phyloP scores from a whole-genome alignment of 768 basidiomycete species.

The Pleurotus cornucopiae region DNA sequence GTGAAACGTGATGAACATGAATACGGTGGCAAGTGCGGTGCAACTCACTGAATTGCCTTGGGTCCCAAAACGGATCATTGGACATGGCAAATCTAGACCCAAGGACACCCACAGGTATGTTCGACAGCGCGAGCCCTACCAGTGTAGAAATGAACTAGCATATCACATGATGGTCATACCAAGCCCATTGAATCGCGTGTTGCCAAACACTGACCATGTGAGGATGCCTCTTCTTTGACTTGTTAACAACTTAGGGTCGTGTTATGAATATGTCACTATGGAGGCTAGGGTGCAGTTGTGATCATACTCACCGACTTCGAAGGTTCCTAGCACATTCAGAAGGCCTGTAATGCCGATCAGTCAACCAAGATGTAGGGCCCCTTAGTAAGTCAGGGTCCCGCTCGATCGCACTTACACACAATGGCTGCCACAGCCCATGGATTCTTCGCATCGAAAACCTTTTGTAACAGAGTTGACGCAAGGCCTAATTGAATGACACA shows the following conservation, averaged over 20 bases:
- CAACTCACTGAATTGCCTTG: slow-evolving; percentile 70
- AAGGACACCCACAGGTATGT: slow-evolving; percentile 74
- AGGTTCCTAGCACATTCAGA: slow-evolving; percentile 72
- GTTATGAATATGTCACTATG: not conserved
- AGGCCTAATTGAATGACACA: slow-evolving; percentile 77
- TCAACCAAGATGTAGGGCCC: not conserved
- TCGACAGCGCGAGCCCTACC: slow-evolving; percentile 65
- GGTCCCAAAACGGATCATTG: slow-evolving; percentile 76
- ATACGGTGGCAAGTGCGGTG: not conserved
- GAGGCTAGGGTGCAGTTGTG: not conserved
- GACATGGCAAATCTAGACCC: slow-evolving; percentile 76
- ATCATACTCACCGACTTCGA: slow-evolving; percentile 61
- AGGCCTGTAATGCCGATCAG: slow-evolving; percentile 36
- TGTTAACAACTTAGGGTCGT: slow-evolving; percentile 61
- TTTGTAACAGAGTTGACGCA: slow-evolving; percentile 65
- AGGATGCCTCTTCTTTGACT: slow-evolving; percentile 65
- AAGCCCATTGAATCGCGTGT: too few species aligned
- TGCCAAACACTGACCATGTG: slow-evolving; percentile 53
- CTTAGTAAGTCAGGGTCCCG: not conserved
- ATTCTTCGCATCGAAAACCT: slow-evolving; percentile 72
- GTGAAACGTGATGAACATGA: not conserved
- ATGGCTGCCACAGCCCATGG: slow-evolving; percentile 74
- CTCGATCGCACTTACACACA: slow-evolving; percentile 47
- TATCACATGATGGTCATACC: too few species aligned
- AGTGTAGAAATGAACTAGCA: slow-evolving; percentile 63